Base-by-base conservation (phyloP, 2,329 filamentous ascomycete species). In the Thermothelomyces thermophilus region DNA sequence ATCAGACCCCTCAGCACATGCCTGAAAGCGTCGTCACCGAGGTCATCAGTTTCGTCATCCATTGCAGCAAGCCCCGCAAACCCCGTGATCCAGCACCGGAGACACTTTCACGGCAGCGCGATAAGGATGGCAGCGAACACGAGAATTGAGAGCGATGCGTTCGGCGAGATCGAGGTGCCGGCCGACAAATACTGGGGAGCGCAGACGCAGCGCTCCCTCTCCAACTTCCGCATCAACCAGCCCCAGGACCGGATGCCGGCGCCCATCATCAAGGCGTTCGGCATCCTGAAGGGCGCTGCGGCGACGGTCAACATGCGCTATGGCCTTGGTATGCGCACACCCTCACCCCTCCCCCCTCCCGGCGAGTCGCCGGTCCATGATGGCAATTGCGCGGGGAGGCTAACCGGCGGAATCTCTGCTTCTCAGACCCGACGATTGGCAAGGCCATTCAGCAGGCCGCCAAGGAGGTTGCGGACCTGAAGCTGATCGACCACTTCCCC, bases 141-240 rank as follows among this genome's bases (percentile, higher is more conserved):
- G 58, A 83, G 93, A 72, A 88, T 85, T 64, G 93, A 98, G 74
- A 93, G 82, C 72, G 93, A 98, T 77, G 93, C 93, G 71, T 97
- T 97, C 76, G 93, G 93, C 73, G 90, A 95, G 75, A 82, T 98
- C 69, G 83, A 95, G 76, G 90, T 97, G 61, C 80, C 86, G 36
- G 79, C 79, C 58, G 89, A 95, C 81, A 91, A 86, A 76, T 98
- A 98, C 80, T 98, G 93, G 91, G 93, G 93, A 66, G 91, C 91
- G 54, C 91, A 96, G 79, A 96, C 91, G 48, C 86, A 96, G 79
- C 85, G 91, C 60, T 97, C 91, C 46, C 80, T 97, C 68, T 85
- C 87, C 71, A 98, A 98, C 78, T 98, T 98, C 80, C 86, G 86
- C 70, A 97, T 98, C 82, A 97, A 97, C 75, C 93, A 97, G 78